These are phyloP conservation scores for Diaporthe sp. DNA, from an alignment of 2,329 filamentous ascomycete species.

Conservation along the genomic window DNA sequence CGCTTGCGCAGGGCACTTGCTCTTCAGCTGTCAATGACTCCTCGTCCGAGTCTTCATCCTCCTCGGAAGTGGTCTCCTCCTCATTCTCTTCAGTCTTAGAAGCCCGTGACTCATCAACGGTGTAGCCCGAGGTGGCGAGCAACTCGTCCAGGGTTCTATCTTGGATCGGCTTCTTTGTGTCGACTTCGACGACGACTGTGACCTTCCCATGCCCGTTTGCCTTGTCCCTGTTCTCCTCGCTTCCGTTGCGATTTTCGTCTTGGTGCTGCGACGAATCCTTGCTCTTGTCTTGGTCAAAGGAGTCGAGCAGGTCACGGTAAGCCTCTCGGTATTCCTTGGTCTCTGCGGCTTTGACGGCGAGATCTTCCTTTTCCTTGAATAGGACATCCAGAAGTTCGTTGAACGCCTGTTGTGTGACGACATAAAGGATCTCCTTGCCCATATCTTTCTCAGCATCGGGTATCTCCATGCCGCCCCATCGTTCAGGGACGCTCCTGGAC, in stretches of 20 bases:
- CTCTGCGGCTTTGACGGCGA: slow-evolving; percentile 74
- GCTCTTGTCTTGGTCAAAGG: slow-evolving; percentile 46
- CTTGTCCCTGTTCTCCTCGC: neutral
- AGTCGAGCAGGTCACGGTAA: slow-evolving; percentile 60
- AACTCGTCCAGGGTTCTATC: slow-evolving; percentile 52
- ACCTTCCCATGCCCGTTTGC: slow-evolving; percentile 35
- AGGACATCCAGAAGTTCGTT: slow-evolving; percentile 91
- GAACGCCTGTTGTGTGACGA: slow-evolving; percentile 90
- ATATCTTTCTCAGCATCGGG: slow-evolving; percentile 84
- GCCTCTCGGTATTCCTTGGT: slow-evolving; percentile 71
- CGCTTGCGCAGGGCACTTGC: slow-evolving; percentile 37
- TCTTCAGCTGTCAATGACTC: neutral
- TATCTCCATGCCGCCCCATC: slow-evolving; percentile 82
- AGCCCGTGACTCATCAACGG: slow-evolving; percentile 44
- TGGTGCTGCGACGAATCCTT: slow-evolving; percentile 12
- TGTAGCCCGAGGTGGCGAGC: slow-evolving; percentile 57
- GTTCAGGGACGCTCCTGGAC: slow-evolving; percentile 76
- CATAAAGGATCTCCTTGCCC: slow-evolving; percentile 89
- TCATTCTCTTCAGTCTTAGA: slow-evolving; percentile 16
- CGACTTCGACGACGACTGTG: slow-evolving; percentile 16
- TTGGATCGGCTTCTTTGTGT: slow-evolving; percentile 38
- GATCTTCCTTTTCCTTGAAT: slow-evolving; percentile 83
- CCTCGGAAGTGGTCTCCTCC: slow-evolving; percentile 31
- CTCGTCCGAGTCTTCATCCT: slow-evolving; percentile 34
- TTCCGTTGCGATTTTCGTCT: slow-evolving; percentile 17